A percentile compares a stretch with the other conserved stretches of the same genome.
These are phyloP conservation scores for Ceratobasidium theobromae DNA, from an alignment of 1,284 basidiomycete species.

Conservation along the genomic window DNA sequence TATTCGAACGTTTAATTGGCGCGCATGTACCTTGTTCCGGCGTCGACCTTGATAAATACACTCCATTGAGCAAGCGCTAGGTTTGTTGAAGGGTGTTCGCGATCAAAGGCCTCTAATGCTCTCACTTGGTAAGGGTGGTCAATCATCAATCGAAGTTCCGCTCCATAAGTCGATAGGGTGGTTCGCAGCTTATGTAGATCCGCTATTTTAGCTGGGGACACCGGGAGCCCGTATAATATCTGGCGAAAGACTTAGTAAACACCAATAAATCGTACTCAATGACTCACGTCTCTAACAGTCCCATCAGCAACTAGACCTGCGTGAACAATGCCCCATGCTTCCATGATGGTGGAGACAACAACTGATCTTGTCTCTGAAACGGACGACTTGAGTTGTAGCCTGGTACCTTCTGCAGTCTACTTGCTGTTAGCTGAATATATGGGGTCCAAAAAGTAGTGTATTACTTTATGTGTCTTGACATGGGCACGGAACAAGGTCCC, in stretches of 20 bases:
- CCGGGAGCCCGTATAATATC: slow-evolving; percentile 79
- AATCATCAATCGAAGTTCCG: slow-evolving; percentile 65
- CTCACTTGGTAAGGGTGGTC: slow-evolving; percentile 74
- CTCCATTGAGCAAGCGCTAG: slow-evolving; percentile 57
- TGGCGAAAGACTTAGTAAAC: slow-evolving; percentile 42
- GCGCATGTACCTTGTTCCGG: slow-evolving; percentile 60
- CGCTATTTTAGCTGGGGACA: slow-evolving; percentile 67
- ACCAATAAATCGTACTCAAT: slow-evolving; percentile 31
- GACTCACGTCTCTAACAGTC: slow-evolving; percentile 68
- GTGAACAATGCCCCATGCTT: slow-evolving; percentile 72
- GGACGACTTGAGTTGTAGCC: slow-evolving; percentile 57
- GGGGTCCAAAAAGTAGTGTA: slow-evolving; percentile 32
- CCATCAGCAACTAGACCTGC: slow-evolving; percentile 71
- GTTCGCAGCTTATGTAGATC: slow-evolving; percentile 66
- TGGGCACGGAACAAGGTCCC: slow-evolving; percentile 76
- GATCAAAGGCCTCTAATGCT: slow-evolving; percentile 61
- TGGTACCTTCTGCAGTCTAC: slow-evolving; percentile 24
- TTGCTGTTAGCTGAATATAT: slow-evolving; percentile 35
- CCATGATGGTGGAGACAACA: slow-evolving; percentile 77
- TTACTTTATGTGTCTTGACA: slow-evolving; percentile 80
- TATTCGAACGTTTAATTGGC: not conserved
- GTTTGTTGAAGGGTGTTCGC: slow-evolving; percentile 39
- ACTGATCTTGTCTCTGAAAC: slow-evolving; percentile 59
- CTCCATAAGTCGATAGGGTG: slow-evolving; percentile 55
- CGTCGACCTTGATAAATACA: slow-evolving; percentile 79